Percentiles rank a stretch among this genome's conserved stretches.
Evolutionary conservation across 257 asterid genomes (phyloP).

Genomic region (Solanum bulbocastanum): DNA sequence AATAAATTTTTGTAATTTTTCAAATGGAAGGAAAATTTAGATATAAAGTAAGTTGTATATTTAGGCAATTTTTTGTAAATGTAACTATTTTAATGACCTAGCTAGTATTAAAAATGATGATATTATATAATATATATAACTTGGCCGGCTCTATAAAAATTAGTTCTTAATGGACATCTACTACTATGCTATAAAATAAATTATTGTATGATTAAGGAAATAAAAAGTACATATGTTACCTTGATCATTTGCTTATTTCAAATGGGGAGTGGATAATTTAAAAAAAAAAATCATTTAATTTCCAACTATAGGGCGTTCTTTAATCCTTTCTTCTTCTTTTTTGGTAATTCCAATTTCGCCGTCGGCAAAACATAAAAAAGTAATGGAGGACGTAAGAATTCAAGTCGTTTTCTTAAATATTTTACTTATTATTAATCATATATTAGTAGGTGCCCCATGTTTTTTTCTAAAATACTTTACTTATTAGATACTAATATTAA

Average conservation of each 20-base stretch:
- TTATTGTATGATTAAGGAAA: neutral
- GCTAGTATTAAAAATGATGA: neutral
- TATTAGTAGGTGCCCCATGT: neutral
- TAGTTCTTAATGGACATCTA: neutral
- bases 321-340: neutral
- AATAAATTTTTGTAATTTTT: no score
- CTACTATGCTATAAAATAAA: neutral
- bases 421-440: neutral
- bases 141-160: neutral
- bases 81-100: neutral
- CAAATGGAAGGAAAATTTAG: no score
- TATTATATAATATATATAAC: no score
- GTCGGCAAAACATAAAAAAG: neutral
- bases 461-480: neutral
- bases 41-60: no score
- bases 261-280: neutral
- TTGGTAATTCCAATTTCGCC: neutral
- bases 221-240: neutral
- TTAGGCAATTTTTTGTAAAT: neutral
- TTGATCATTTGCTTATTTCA: neutral
- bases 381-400: neutral
- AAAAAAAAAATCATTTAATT: neutral
- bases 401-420: neutral
- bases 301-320: neutral
- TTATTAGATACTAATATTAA: neutral